These are phyloP conservation scores for Cryptosporidium parvum DNA, from an alignment of 169 alveolate species.

Conservation along the genomic window DNA sequence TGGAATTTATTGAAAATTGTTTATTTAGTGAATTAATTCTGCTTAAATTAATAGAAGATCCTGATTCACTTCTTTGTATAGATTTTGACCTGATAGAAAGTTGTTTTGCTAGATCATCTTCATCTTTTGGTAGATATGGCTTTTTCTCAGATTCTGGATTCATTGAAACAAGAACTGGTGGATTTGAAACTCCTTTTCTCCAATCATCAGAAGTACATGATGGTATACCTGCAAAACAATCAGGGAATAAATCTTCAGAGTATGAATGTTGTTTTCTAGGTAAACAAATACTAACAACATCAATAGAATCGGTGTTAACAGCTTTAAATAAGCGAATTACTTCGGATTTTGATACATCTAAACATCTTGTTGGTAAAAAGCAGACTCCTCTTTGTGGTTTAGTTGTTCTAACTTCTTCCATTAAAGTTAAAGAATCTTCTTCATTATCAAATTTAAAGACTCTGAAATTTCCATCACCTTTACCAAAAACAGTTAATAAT, in stretches of 20 bases:
- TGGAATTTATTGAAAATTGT: not conserved
- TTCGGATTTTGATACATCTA: conserved; percentile 40
- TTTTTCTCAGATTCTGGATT: conserved; percentile 43
- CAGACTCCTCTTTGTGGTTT: conserved; percentile 68
- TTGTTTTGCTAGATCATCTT: not conserved
- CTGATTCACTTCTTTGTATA: not conserved
- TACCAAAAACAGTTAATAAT: conserved; percentile 62
- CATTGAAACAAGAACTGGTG: conserved; percentile 58
- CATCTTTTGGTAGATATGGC: conserved; percentile 50
- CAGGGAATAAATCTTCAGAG: conserved; percentile 62
- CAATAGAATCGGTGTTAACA: conserved; percentile 57
- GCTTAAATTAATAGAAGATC: not conserved
- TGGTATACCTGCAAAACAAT: conserved; percentile 73
- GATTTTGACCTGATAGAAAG: conserved; percentile 3
- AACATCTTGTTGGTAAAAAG: conserved; percentile 56
- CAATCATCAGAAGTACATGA: conserved; percentile 60
- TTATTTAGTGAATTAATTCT: conserved; percentile 4
- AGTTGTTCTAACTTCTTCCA: conserved; percentile 65
- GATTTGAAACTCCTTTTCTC: conserved; percentile 44
- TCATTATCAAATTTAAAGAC: conserved; percentile 42
- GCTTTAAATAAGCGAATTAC: conserved; percentile 49
- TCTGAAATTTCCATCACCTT: conserved; percentile 72
- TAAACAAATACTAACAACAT: conserved; percentile 52
- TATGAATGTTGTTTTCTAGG: conserved; percentile 51
- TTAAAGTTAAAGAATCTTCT: conserved; percentile 13